Percentiles rank a stretch among this genome's conserved stretches.
These are phyloP conservation scores for Aphanomyces astaci DNA, from an alignment of 352 stramenopile genomes.

Conservation along the genomic window DNA sequence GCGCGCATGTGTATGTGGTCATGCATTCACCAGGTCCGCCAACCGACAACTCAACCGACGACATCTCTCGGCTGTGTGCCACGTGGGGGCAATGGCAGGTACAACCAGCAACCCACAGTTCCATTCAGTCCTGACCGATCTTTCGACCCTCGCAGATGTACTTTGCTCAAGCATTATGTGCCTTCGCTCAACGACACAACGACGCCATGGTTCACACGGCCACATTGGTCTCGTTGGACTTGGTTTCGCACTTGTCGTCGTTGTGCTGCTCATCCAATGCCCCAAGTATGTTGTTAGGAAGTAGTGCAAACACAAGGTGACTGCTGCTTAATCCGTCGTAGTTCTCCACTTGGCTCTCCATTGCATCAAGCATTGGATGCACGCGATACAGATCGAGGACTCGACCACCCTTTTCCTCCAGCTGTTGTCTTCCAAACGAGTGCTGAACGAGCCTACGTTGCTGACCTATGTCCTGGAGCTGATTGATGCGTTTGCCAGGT, in stretches of 20 bases:
- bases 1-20: neutral
- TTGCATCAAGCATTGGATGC: neutral
- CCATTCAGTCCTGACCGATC: neutral
- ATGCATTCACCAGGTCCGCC: neutral
- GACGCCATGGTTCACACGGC: neutral
- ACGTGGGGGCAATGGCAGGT: conserved; percentile 13
- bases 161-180: neutral
- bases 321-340: neutral
- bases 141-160: neutral
- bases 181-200: neutral
- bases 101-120: neutral
- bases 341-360: neutral
- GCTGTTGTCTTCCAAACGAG: neutral
- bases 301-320: neutral
- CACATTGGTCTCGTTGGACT: neutral
- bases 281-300: too few species aligned
- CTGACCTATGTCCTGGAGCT: neutral
- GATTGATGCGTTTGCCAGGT: neutral
- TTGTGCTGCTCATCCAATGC: neutral
- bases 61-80: neutral
- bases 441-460: neutral
- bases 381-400: neutral
- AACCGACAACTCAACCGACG: neutral
- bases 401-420: neutral
- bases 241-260: neutral